phyloP scores from a whole-genome alignment of 306 rosid species.

The Mucuna pruriens region DNA sequence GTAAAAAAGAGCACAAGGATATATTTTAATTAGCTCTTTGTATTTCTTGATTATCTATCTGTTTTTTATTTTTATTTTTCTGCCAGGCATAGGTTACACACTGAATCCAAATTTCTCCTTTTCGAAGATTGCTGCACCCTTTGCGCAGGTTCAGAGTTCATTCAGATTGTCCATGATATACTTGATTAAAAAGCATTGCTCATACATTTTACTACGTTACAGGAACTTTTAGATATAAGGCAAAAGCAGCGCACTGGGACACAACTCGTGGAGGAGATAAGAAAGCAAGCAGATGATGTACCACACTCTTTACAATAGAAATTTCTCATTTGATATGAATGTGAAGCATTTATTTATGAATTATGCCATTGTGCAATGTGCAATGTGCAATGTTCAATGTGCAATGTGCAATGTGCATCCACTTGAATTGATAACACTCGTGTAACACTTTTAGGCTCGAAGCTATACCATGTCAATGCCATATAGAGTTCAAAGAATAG shows the following conservation, averaged over 20 bases:
- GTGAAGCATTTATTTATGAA: slow-evolving; percentile 1
- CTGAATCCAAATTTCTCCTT: slow-evolving; percentile 79
- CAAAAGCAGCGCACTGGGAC: slow-evolving; percentile 58
- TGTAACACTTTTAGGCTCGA: slow-evolving; percentile 61
- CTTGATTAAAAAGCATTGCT: neutral
- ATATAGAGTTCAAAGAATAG: slow-evolving; percentile 80
- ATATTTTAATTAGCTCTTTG: neutral
- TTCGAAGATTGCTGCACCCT: slow-evolving; percentile 81
- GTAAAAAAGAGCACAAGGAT: neutral
- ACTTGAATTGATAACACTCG: neutral
- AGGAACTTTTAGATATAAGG: slow-evolving; percentile 79
- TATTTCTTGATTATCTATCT: neutral
- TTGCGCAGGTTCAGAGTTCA: slow-evolving; percentile 67
- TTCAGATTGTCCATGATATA: slow-evolving; percentile 27
- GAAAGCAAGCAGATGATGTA: slow-evolving; percentile 86
- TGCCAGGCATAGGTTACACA: slow-evolving; percentile 73
- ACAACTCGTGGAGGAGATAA: slow-evolving; percentile 72
- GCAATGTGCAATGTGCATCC: neutral
- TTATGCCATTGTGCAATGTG: neutral
- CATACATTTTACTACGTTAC: slow-evolving; percentile 33
- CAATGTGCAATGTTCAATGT: too few relatives aligned
- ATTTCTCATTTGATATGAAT: slow-evolving; percentile 19
- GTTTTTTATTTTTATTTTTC: neutral
- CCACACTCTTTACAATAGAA: neutral
- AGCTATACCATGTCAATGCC: slow-evolving; percentile 85